Base-by-base conservation (phyloP, 768 basidiomycete species). In the Baorangia bicolor region DNA sequence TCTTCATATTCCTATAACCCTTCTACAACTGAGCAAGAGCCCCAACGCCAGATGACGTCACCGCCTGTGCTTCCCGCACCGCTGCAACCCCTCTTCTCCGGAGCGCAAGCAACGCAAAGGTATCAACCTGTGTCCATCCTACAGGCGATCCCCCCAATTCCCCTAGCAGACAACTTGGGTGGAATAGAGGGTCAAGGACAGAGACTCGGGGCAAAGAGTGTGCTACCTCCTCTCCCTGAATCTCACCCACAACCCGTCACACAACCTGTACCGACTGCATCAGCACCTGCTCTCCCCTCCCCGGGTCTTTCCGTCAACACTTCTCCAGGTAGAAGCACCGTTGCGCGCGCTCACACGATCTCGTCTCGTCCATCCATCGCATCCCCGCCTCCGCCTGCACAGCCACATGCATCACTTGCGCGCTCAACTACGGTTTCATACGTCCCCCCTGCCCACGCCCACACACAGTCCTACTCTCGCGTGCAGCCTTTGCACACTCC, bases 281-380 rank as follows among this genome's bases (percentile, higher is more conserved):
- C 59, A 41, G 46, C 63, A 48, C 63, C 44, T 16, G 28, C 46
- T 13, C 57, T 61, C 14, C 55, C 67, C 37, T 63, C 61, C 7
- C 58, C 67, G 11, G 63, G 62, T 23, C 59, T 57, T 59, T 33
- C 65, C 33, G 10, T 51, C 30, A 39, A n/a, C 16, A 51, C 58
- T 27, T 51, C 61, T 51, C 54, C 65, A 30, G 40, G 40, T 18
- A 62, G 31, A 51, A 62, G 53, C 53, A 60, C 53, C 58, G 52
- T 71, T 35, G 31, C 52, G 3, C 71, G 71, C 21, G 57, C 68
- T 4, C 71, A 66, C 55, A 72, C 76, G 33, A 46, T 68, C 44
- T 65, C 67, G 7, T 52, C 64, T 11, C 60, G 60, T 11, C 53
- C 57, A n/a, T 49, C 59, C 25, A 54, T 68, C 20, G 38, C 56